A percentile compares a stretch with the other conserved stretches of the same genome.
phyloP scores from a whole-genome alignment of 352 stramenopile genomes.

The Phytophthora fragariae region DNA sequence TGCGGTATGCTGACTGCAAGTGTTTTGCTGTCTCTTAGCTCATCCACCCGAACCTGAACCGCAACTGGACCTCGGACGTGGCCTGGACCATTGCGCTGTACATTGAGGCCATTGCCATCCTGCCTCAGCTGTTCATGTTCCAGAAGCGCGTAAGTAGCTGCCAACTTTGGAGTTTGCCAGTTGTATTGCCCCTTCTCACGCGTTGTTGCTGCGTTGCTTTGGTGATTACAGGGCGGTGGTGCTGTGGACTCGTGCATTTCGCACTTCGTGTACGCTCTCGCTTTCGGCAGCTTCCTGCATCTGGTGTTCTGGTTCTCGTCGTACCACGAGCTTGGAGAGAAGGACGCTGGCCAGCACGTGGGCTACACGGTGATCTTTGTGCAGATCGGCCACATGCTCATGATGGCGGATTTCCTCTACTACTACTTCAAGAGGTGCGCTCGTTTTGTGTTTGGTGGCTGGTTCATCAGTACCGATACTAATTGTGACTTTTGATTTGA shows the following conservation, averaged over 20 bases:
- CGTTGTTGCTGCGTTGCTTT: background rate
- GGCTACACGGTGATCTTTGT: slow-evolving; percentile 96
- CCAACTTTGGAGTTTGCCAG: background rate
- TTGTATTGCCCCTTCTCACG: background rate
- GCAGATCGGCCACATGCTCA: slow-evolving; percentile 98
- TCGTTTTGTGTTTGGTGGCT: background rate
- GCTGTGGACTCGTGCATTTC: slow-evolving; percentile 97
- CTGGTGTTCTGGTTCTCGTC: slow-evolving; percentile 99
- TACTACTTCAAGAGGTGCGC: slow-evolving; percentile 97
- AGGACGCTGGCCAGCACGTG: slow-evolving; percentile 89
- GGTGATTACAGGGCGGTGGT: slow-evolving; percentile 72
- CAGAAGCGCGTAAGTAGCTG: slow-evolving; percentile 91
- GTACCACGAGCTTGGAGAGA: slow-evolving; percentile 98
- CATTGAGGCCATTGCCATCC: slow-evolving; percentile 94
- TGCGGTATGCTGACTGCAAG: background rate
- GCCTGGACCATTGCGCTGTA: slow-evolving; percentile 99
- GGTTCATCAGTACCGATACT: background rate
- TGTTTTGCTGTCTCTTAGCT: slow-evolving; percentile 56
- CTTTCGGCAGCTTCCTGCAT: slow-evolving; percentile 96
- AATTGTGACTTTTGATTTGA: background rate
- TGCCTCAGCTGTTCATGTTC: slow-evolving; percentile 99
- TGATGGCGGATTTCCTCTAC: slow-evolving; percentile 99
- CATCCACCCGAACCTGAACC: slow-evolving; percentile 97
- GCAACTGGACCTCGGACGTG: slow-evolving; percentile 96
- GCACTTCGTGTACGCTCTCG: slow-evolving; percentile 97